These are phyloP conservation scores for Phytopythium chamaehyphon DNA, from an alignment of 352 stramenopile species.

Conservation along the genomic window DNA sequence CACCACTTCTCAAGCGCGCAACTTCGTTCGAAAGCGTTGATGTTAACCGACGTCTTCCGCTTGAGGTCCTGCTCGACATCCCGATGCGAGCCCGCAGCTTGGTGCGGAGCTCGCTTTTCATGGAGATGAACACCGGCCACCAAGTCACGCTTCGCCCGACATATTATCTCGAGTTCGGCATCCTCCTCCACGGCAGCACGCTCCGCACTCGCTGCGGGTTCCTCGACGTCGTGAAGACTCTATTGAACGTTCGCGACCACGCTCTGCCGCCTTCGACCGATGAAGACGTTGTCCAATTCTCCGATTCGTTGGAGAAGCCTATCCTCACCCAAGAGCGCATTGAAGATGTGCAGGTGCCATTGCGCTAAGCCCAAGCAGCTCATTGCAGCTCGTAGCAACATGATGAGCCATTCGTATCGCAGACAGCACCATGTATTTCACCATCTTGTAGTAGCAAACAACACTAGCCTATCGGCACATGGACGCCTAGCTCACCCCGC, in stretches of 20 bases:
- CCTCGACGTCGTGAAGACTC: constrained; percentile 34
- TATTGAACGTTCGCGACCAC: constrained; percentile 19
- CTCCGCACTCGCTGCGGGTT: constrained; percentile 42
- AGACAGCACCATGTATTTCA: background rate
- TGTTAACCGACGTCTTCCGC: constrained; percentile 20
- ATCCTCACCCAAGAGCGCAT: background rate
- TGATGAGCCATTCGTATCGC: background rate
- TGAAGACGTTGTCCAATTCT: background rate
- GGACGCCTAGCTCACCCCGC: background rate
- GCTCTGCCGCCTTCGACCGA: background rate
- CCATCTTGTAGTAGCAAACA: background rate
- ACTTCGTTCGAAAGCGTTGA: constrained; percentile 13
- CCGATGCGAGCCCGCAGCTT: constrained; percentile 46
- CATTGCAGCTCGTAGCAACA: background rate
- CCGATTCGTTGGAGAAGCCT: background rate
- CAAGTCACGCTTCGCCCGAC: constrained; percentile 36
- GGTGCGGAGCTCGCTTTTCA: constrained; percentile 26
- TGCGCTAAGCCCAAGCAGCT: no score
- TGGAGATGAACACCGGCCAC: constrained; percentile 26
- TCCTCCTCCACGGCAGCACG: constrained; percentile 23
- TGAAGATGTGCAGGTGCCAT: background rate
- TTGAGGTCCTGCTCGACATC: constrained; percentile 26
- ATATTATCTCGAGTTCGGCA: constrained; percentile 39
- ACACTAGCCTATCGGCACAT: background rate
- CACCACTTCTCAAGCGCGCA: constrained; percentile 19